These are phyloP conservation scores for Blastomyces gilchristii DNA, from an alignment of 2,329 filamentous ascomycete genomes.

Conservation along the genomic window DNA sequence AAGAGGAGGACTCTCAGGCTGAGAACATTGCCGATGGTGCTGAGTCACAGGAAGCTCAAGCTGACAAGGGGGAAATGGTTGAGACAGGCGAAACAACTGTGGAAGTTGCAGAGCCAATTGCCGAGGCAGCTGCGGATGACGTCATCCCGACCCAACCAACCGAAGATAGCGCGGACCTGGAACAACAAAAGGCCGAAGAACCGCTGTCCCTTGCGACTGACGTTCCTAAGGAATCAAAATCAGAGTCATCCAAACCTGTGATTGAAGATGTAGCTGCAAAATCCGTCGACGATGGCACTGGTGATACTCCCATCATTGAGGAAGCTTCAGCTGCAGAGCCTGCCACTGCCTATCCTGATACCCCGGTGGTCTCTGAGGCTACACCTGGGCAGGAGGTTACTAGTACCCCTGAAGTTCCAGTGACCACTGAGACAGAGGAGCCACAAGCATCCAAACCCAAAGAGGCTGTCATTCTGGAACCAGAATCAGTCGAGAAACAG, in stretches of 20 bases:
- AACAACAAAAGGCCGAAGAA: conserved; percentile 8
- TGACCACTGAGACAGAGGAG: background rate
- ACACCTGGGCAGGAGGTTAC: background rate
- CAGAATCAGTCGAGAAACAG: background rate
- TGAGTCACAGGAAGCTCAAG: background rate
- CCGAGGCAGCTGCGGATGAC: conserved; percentile 6
- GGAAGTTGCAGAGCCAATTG: background rate
- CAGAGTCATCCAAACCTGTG: background rate
- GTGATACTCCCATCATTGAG: conserved; percentile 10
- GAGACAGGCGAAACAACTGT: background rate
- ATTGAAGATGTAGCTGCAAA: conserved; percentile 4
- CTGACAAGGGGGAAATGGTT: background rate
- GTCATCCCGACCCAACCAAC: background rate
- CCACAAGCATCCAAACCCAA: background rate
- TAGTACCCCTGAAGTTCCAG: background rate
- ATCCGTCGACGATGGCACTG: conserved; percentile 9
- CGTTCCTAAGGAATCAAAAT: background rate
- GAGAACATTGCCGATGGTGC: conserved; percentile 9
- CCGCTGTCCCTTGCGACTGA: background rate
- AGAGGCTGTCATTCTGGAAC: background rate
- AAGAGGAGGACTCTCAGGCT: conserved; percentile 1
- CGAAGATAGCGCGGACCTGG: conserved; percentile 1
- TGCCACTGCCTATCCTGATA: background rate
- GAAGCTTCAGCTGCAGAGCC: background rate
- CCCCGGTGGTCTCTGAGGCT: background rate